A percentile compares a stretch with the other conserved stretches of the same genome.
Evolutionary conservation across 2,329 filamentous ascomycete species (phyloP).

Genomic region (Fonsecaea monophora): DNA sequence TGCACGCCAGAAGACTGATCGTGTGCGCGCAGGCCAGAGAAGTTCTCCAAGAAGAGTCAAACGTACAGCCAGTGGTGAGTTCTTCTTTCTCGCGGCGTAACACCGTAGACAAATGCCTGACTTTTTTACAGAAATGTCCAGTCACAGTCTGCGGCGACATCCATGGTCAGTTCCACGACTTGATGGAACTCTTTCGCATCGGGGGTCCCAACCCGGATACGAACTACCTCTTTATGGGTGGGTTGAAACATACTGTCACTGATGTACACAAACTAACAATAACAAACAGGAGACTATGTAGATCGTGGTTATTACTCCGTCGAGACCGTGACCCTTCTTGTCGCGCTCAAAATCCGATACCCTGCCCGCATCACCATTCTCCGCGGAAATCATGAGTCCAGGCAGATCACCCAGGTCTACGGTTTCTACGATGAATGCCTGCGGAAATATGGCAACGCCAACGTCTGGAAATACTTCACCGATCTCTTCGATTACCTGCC

Average conservation of each 20-base stretch:
- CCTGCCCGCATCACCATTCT: constrained; percentile 97
- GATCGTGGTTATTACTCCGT: constrained; percentile 99
- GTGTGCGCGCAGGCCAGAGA: constrained; percentile 74
- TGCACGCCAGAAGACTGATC: constrained; percentile 21
- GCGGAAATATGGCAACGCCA: constrained; percentile 98
- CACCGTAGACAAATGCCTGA: constrained; percentile 23
- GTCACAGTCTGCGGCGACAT: constrained; percentile 99
- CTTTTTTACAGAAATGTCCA: constrained; percentile 78
- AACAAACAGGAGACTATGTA: constrained; percentile 82
- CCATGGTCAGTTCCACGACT: constrained; percentile 97
- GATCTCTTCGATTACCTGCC: constrained; percentile 99
- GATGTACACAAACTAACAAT: constrained; percentile 4
- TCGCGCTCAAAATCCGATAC: constrained; percentile 97
- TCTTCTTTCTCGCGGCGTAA: constrained; percentile 11
- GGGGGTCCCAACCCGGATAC: constrained; percentile 97
- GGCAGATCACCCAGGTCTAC: constrained; percentile 98
- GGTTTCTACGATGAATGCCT: constrained; percentile 99
- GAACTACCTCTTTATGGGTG: constrained; percentile 99
- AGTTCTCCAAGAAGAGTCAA: constrained; percentile 95
- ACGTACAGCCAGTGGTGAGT: constrained; percentile 94
- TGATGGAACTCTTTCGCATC: constrained; percentile 99
- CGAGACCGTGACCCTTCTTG: constrained; percentile 94
- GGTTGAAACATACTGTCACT: constrained; percentile 42
- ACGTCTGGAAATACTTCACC: constrained; percentile 99
- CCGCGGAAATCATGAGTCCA: constrained; percentile 97